Evolutionary conservation across 768 basidiomycete genomes (phyloP).

Genomic region (Lentinula detonsa): DNA sequence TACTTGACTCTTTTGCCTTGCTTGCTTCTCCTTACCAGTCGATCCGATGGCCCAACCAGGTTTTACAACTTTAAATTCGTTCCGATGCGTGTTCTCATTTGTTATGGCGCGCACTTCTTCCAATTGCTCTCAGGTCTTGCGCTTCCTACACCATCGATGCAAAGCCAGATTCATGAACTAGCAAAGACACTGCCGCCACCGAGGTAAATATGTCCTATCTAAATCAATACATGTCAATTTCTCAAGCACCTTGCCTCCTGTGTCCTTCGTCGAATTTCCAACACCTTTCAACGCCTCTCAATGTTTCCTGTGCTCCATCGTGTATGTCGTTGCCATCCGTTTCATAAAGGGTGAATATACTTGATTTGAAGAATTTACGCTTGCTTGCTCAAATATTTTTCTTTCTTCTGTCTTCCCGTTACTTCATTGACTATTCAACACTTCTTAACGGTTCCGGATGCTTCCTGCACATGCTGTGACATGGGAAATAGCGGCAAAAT

Average conservation of each 20-base stretch:
- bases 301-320: not conserved
- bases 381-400: not conserved
- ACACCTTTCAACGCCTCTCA: not conserved
- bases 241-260: not conserved
- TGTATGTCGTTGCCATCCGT: not conserved
- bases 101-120: not conserved
- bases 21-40: not conserved
- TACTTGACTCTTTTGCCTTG: not conserved
- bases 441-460: not conserved
- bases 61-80: not conserved
- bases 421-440: not conserved
- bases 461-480: not conserved
- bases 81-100: not conserved
- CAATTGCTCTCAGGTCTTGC: slow-evolving; percentile 40
- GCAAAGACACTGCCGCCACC: slow-evolving; percentile 43
- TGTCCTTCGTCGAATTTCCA: not conserved
- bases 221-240: not conserved
- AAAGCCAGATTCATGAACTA: slow-evolving; percentile 79
- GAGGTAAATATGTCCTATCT: not conserved
- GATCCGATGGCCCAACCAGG: slow-evolving; percentile 3
- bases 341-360: not conserved
- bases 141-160: slow-evolving; percentile 60
- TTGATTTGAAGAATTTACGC: not conserved
- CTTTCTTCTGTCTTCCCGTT: not conserved
- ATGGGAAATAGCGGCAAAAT: not conserved